These are phyloP conservation scores for Trifolium dubium DNA, from an alignment of 306 rosid species.

Conservation along the genomic window DNA sequence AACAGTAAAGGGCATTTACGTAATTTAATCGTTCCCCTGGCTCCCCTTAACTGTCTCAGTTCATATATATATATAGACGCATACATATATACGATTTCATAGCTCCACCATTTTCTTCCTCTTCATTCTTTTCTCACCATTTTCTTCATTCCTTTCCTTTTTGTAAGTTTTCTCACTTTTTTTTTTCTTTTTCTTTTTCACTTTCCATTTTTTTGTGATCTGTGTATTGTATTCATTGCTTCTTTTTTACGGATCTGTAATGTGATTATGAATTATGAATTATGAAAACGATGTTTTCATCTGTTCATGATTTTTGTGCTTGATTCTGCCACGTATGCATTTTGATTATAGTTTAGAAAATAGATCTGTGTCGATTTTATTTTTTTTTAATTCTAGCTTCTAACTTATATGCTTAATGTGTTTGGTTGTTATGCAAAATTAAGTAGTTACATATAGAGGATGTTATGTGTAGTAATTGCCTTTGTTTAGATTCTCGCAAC, in stretches of 20 bases:
- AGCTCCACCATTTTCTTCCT: constrained; percentile 37
- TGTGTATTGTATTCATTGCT: neutral
- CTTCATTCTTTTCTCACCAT: neutral
- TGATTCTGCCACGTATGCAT: constrained; percentile 8
- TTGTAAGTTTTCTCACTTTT: constrained; percentile 40
- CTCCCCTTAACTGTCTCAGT: constrained; percentile 49
- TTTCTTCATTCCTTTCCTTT: constrained; percentile 7
- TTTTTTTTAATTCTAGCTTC: neutral
- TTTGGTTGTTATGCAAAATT: neutral
- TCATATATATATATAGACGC: constrained; percentile 4
- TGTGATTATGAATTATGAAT: neutral
- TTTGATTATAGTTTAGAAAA: neutral
- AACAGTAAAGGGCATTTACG: neutral
- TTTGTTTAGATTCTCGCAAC: neutral
- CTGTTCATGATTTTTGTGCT: constrained; percentile 20
- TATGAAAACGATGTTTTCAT: neutral
- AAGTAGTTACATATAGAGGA: constrained; percentile 21
- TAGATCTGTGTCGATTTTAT: constrained; percentile 41
- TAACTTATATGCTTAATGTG: constrained; percentile 28
- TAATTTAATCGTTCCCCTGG: constrained; percentile 4
- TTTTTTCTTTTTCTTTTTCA: neutral
- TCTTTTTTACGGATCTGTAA: constrained; percentile 36
- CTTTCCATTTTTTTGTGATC: constrained; percentile 31
- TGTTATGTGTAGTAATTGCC: neutral
- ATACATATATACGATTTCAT: constrained; percentile 34